phyloP scores from a whole-genome alignment of 192 early-diverging fungal species.

The Entomortierella chlamydospora region DNA sequence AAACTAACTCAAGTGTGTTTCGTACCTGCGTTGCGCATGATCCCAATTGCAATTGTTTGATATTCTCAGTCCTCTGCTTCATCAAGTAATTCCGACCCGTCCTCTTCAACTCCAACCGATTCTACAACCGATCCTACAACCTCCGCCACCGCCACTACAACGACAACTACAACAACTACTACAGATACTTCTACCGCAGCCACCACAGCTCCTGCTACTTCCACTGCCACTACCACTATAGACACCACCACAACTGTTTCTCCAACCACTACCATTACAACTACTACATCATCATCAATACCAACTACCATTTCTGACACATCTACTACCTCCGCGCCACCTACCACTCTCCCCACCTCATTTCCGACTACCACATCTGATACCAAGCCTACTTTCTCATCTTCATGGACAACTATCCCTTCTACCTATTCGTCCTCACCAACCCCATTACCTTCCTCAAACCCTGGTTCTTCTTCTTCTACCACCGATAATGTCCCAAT shows the following conservation, averaged over 20 bases:
- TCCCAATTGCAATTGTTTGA: too few species aligned
- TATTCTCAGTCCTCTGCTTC: too few species aligned
- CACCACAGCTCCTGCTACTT: slow-evolving; percentile 2
- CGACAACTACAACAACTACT: slow-evolving; percentile 2
- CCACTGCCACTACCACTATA: background rate
- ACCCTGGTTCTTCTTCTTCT: slow-evolving; percentile 15
- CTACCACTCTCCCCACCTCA: too few species aligned
- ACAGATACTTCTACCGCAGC: background rate
- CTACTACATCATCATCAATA: background rate
- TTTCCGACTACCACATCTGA: too few species aligned
- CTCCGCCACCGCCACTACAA: background rate
- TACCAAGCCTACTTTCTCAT: too few species aligned
- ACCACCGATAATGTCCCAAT: slow-evolving; percentile 12
- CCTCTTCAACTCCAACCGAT: background rate
- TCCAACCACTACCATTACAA: background rate
- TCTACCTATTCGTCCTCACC: background rate
- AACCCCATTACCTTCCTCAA: slow-evolving; percentile 1
- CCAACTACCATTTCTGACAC: too few species aligned
- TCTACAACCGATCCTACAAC: background rate
- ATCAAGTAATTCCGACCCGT: background rate
- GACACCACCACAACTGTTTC: background rate
- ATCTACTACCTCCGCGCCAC: too few species aligned
- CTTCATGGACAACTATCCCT: background rate
- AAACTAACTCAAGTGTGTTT: too few species aligned
- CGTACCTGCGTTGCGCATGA: too few species aligned